Evolutionary conservation across 805 yeast genomes (phyloP).

Genomic region (Kazachstania africana): DNA sequence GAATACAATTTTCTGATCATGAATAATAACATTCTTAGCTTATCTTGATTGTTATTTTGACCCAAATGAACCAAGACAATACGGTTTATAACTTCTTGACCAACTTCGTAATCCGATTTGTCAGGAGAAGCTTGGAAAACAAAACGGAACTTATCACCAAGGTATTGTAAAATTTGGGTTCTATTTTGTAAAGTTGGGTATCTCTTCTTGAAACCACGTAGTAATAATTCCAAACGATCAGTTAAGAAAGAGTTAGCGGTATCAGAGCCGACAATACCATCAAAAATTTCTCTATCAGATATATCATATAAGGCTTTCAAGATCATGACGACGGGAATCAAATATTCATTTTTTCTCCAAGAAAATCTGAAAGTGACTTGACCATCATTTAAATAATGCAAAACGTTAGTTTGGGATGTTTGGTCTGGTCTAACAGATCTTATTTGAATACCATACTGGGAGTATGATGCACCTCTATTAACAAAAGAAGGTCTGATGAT

Average conservation of each 20-base stretch:
- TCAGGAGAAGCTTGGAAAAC: constrained; percentile 86
- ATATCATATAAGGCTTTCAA: constrained; percentile 83
- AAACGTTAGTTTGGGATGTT: constrained; percentile 93
- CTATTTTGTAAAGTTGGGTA: constrained; percentile 52
- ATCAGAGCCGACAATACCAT: constrained; percentile 90
- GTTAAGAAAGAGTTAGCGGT: constrained; percentile 82
- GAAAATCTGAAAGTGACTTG: constrained; percentile 93
- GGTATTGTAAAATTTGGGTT: constrained; percentile 81
- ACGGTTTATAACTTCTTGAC: constrained; percentile 67
- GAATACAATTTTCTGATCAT: constrained; percentile 94
- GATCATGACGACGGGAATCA: constrained; percentile 87
- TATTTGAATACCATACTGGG: constrained; percentile 86
- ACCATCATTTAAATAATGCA: constrained; percentile 92
- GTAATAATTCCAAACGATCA: constrained; percentile 89
- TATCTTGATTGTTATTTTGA: constrained; percentile 49
- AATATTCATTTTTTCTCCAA: constrained; percentile 92
- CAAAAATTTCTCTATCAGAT: constrained; percentile 89
- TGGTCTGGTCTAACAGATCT: constrained; percentile 94
- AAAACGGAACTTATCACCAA: constrained; percentile 92
- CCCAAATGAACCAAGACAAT: constrained; percentile 82
- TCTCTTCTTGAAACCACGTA: constrained; percentile 80
- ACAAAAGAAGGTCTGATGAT: constrained; percentile 88
- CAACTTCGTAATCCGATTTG: constrained; percentile 80
- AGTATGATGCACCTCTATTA: constrained; percentile 85
- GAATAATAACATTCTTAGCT: constrained; percentile 76